These are phyloP conservation scores for Pezicula rhizophila DNA, from an alignment of 2,329 filamentous ascomycete genomes.

Conservation along the genomic window DNA sequence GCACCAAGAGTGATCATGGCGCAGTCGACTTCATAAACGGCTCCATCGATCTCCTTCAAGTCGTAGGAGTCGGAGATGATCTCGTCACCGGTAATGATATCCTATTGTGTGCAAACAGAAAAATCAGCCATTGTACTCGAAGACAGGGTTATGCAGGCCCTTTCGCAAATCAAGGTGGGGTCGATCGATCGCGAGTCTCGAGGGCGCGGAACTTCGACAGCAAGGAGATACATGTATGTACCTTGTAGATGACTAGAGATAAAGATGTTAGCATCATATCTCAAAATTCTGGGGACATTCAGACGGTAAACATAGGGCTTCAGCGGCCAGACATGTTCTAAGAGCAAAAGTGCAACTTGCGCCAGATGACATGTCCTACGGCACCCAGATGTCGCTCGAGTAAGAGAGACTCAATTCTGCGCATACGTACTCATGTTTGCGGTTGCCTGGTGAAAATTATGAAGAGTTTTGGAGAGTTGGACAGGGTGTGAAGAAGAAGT, in stretches of 20 bases:
- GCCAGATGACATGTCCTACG: too few species aligned
- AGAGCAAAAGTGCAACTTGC: too few species aligned
- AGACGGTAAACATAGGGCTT: too few species aligned
- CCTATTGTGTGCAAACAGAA: constrained; percentile 45
- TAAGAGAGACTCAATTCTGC: too few species aligned
- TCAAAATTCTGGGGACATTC: neutral
- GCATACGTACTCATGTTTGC: too few species aligned
- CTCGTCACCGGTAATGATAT: constrained; percentile 86
- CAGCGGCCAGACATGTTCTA: too few species aligned
- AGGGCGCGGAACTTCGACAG: too few species aligned
- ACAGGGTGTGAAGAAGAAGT: too few species aligned
- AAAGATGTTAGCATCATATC: neutral
- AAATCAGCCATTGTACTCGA: constrained; percentile 2
- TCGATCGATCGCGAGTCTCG: neutral
- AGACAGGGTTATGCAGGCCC: neutral
- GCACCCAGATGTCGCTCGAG: too few species aligned
- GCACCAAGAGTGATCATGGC: constrained; percentile 76
- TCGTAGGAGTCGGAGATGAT: constrained; percentile 93
- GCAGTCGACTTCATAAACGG: constrained; percentile 88
- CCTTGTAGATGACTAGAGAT: neutral
- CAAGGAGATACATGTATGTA: neutral
- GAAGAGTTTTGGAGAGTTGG: too few species aligned
- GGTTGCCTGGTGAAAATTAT: too few species aligned
- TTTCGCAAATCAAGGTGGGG: constrained; percentile 1
- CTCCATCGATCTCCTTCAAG: constrained; percentile 70